Evolutionary conservation across 345 rosid species (phyloP).

Genomic region (Limnanthes douglasii): DNA sequence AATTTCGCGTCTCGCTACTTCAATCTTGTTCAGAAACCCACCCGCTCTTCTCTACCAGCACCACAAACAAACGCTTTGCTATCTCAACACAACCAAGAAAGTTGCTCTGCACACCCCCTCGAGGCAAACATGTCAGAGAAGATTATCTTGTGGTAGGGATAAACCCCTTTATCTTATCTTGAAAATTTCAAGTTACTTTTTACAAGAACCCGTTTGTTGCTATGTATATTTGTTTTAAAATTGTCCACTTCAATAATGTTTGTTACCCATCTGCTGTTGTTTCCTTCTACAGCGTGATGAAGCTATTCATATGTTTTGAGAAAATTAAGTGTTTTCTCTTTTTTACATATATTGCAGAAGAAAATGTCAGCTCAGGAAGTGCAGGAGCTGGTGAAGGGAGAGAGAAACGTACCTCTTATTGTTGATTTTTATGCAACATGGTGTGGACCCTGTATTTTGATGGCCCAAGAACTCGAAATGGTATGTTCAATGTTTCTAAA

Average conservation of each 20-base stretch:
- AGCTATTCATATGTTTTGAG: too few relatives aligned
- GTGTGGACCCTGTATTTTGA: conserved; percentile 95
- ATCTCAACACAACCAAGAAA: conserved; percentile 26
- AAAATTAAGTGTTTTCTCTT: background rate
- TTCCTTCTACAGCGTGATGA: too few relatives aligned
- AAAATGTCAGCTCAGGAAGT: conserved; percentile 70
- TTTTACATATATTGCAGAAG: conserved; percentile 19
- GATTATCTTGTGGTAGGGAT: conserved; percentile 76
- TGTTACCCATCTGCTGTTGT: background rate
- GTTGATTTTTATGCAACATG: conserved; percentile 92
- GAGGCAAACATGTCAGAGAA: conserved; percentile 58
- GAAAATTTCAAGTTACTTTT: too few relatives aligned
- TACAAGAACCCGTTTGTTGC: too few relatives aligned
- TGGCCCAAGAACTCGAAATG: conserved; percentile 94
- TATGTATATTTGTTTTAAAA: background rate
- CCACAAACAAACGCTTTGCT: too few relatives aligned
- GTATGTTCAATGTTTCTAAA: conserved; percentile 16
- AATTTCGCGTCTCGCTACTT: too few relatives aligned
- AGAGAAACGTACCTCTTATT: conserved; percentile 57
- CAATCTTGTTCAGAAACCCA: too few relatives aligned
- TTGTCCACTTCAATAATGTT: background rate
- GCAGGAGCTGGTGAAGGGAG: conserved; percentile 70
- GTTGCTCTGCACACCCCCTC: conserved; percentile 59
- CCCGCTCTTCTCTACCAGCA: too few relatives aligned
- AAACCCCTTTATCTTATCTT: background rate